Evolutionary conservation across 371 early-diverging fungal genomes (phyloP).

Genomic region (Circinella minor): DNA sequence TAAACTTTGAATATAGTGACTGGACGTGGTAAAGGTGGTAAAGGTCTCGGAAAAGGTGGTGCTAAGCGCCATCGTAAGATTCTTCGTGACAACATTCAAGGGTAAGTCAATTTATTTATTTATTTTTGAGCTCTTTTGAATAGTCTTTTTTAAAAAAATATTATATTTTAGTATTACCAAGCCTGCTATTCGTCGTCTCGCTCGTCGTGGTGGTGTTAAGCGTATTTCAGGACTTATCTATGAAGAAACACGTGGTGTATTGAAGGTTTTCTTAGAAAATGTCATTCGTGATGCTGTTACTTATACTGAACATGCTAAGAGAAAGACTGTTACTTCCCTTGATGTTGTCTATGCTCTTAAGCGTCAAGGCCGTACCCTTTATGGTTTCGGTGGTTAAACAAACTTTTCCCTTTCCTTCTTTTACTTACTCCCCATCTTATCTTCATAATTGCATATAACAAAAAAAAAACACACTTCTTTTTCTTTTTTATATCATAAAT

Average conservation of each 20-base stretch:
- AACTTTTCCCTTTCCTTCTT: background rate
- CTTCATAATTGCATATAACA: background rate
- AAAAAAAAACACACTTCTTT: background rate
- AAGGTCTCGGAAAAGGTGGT: constrained; percentile 97
- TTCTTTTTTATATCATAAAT: background rate
- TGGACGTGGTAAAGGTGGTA: constrained; percentile 98
- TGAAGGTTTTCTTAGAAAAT: constrained; percentile 98
- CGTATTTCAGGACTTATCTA: constrained; percentile 99
- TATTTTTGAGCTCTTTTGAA: too few relatives aligned
- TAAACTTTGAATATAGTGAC: constrained; percentile 56
- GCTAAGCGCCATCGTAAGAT: constrained; percentile 99
- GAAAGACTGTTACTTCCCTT: constrained; percentile 95
- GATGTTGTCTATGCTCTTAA: constrained; percentile 97
- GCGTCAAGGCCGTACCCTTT: constrained; percentile 96
- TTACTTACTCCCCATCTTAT: background rate
- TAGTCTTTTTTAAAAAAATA: too few relatives aligned
- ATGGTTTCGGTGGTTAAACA: constrained; percentile 41
- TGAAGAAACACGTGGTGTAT: constrained; percentile 97
- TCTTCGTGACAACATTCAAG: constrained; percentile 94
- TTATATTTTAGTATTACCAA: constrained; percentile 84
- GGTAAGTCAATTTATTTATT: background rate
- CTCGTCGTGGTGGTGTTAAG: constrained; percentile 99
- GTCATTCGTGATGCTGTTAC: constrained; percentile 98
- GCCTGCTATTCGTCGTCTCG: constrained; percentile 99
- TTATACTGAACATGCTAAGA: constrained; percentile 99